Evolutionary conservation across 2,329 filamentous ascomycete genomes (phyloP), one percentile per base, ranked within the genome.

Genomic region (Aspergillus quadricinctus): DNA sequence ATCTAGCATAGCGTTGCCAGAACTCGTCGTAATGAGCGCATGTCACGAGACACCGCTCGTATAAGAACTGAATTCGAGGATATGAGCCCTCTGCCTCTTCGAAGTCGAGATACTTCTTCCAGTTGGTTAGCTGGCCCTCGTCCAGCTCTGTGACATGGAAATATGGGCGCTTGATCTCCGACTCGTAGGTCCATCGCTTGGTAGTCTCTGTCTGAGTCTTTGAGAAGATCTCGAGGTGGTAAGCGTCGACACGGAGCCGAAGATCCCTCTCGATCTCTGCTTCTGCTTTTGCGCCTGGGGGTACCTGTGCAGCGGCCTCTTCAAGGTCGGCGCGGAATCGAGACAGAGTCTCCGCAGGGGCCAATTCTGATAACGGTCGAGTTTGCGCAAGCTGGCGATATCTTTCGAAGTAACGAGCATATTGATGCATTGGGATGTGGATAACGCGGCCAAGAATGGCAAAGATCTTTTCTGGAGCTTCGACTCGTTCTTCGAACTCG

Each of bases 21-120:
- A 97, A 96, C 70, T 97, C 93, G 50, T 97, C 93, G 70, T 99
- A 97, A 64, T 95, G 88, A 17, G 94, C 93, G 67, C 90, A 95
- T 0, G 91, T 93, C 37, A 96, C 90, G 52, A 99, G 76, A 66
- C 92, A 97, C 52, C 94, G 87, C 78, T 99, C 94, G 71, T 99
- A 97, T 31, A 99, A 77, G 68, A 94, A 94, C 5, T 89, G 83
- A 48, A 83, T 88, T 57, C 94, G 85, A 14, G 80, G 75, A 63
- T 86, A 90, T 61, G 92, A 85, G 52, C 89, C 91, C 72, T 96
- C 88, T 0, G 82, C 77, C 75, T 99, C 94, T 71, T 99, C 94
- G 65, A 95, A 97, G 70, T 97, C 93, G 48, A 99, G 83, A 67
- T 97, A 99, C 69, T 96, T 96, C 66, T 89, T 85, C 94, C 94